A percentile compares a stretch with the other conserved stretches of the same genome.
Conservation (phyloP, 805 yeast genomes). For the Osmozyma mogii region DNA sequence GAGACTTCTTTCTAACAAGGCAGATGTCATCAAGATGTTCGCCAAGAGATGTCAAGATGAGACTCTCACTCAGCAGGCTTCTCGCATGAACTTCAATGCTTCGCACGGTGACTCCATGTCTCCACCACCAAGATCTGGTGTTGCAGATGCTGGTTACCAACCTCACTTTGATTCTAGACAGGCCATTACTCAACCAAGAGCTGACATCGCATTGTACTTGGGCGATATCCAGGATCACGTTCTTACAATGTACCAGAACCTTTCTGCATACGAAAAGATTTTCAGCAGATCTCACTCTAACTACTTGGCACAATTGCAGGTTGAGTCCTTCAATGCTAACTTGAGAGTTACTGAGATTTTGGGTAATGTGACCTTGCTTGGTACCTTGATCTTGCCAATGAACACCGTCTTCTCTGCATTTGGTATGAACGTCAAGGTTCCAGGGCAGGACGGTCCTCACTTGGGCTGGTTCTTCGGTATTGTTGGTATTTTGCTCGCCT, state of each 20-base stretch:
- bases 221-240: conserved; percentile 4
- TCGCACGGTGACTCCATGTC: not conserved
- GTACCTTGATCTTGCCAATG: conserved; percentile 1
- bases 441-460: not conserved
- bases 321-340: conserved; percentile 1
- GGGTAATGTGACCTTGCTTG: conserved; percentile 1
- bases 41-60: conserved; percentile 1
- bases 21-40: conserved; percentile 2
- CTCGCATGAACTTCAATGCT: not conserved
- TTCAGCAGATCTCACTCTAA: conserved; percentile 1
- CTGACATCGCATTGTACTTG: conserved; percentile 2
- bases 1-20: conserved; percentile 2
- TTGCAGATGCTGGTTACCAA: too few relatives aligned
- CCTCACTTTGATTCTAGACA: not conserved
- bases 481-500: conserved; percentile 29
- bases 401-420: conserved; percentile 1
- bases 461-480: conserved; percentile 51
- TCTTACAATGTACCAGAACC: conserved; percentile 2
- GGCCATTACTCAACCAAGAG: conserved; percentile 1
- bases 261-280: conserved; percentile 2
- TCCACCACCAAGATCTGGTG: not conserved
- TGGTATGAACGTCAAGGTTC: conserved; percentile 2
- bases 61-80: not conserved
- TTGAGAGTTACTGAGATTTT: not conserved
- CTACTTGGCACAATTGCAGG: conserved; percentile 3